A percentile compares a stretch with the other conserved stretches of the same genome.
Evolutionary conservation across 2,329 filamentous ascomycete species (phyloP).

Genomic region (Colletotrichum simmondsii): DNA sequence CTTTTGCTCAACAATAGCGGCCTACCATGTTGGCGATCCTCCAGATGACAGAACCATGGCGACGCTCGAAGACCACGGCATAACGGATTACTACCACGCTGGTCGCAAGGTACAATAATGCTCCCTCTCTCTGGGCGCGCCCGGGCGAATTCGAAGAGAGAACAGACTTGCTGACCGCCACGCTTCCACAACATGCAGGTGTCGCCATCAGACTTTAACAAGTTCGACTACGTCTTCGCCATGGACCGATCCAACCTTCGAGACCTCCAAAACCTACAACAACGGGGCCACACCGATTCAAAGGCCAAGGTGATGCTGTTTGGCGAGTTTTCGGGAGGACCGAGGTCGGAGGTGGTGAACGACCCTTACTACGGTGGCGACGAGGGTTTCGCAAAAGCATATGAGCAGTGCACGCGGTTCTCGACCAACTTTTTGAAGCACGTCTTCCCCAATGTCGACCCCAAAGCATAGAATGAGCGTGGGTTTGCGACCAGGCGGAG

Average conservation of each 20-base stretch:
- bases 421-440: slow-evolving; percentile 79
- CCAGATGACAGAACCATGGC: slow-evolving; percentile 88
- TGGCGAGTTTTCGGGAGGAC: slow-evolving; percentile 79
- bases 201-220: slow-evolving; percentile 76
- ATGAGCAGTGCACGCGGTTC: slow-evolving; percentile 83
- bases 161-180: slow-evolving; percentile 1
- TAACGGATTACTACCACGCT: slow-evolving; percentile 79
- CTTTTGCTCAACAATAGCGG: slow-evolving; percentile 58
- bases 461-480: slow-evolving; percentile 6
- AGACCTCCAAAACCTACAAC: slow-evolving; percentile 72
- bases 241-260: slow-evolving; percentile 90
- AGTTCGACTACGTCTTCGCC: slow-evolving; percentile 93
- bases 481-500: background rate
- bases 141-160: background rate
- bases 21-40: slow-evolving; percentile 81
- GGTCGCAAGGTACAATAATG: slow-evolving; percentile 78
- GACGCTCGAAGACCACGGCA: slow-evolving; percentile 79
- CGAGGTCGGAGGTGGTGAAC: slow-evolving; percentile 75
- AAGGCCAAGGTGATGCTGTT: slow-evolving; percentile 82
- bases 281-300: slow-evolving; percentile 65
- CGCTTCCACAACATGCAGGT: slow-evolving; percentile 50
- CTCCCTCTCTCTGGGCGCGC: slow-evolving; percentile 6
- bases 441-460: slow-evolving; percentile 55
- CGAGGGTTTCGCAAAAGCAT: slow-evolving; percentile 86
- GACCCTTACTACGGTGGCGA: slow-evolving; percentile 95